Evolutionary conservation across 768 basidiomycete species (phyloP), one percentile per base, ranked within the genome.

Genomic region (Coprinopsis cinerea): DNA sequence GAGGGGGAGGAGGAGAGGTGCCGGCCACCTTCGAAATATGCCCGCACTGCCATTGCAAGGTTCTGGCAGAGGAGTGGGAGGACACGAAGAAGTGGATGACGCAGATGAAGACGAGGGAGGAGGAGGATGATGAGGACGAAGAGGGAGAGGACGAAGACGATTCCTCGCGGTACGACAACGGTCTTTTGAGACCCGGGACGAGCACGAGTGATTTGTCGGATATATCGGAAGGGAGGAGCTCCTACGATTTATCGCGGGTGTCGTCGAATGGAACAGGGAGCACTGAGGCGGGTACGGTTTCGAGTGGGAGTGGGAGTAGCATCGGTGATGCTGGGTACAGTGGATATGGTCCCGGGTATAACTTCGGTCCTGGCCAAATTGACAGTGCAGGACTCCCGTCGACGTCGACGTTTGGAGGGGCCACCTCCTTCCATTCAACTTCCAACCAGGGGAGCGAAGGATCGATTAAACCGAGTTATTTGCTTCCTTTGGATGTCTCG

Each of bases 21-120:
- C 64, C 51, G 57, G 59, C 11, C 69, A 74, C 11, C 61, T 82
- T 54, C 67, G 71, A 40, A 77, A 68, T 51, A 77, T 83, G 67
- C 83, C 83, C 26, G 79, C 75, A 23, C 53, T 62, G 30, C 60
- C 62, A 23, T 17, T 46, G 24, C 67, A 64, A 45, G 67, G 58
- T 25, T 56, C 49, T 15, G 59, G 54, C 45, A 61, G 62, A 25
- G 67, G 65, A 28, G 59, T 59, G 5, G 59, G 55, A 32, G 63
- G 59, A n/a, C 63, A 67, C 47, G 72, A 69, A 27, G 59, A 61
- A 22, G 59, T 65, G 28, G 65, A 62, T 9, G 71, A 72, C 35
- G 59, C 67, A 10, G 69, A 64, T 18, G 68, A 67, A 0, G 71
- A 69, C n/a, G 62, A 59, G 7, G 67, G 58, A 60, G n/a, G 65